A percentile compares a stretch with the other conserved stretches of the same genome.
Conservation (phyloP, 2,329 filamentous ascomycete species). For the Phialophora expanda region DNA sequence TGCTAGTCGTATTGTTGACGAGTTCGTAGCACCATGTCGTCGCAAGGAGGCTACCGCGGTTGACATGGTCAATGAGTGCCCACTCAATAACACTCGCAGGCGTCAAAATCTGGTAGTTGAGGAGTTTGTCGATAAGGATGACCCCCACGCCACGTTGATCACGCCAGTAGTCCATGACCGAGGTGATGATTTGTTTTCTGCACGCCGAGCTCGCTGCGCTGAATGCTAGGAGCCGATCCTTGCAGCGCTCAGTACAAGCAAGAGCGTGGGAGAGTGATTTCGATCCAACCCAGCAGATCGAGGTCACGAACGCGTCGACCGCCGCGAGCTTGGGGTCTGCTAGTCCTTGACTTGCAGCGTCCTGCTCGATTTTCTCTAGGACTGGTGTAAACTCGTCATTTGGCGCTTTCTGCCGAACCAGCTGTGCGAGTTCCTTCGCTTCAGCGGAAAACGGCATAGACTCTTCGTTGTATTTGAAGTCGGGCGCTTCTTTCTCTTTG, state of each 20-base stretch:
- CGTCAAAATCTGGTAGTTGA: conserved; percentile 94
- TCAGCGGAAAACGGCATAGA: conserved; percentile 79
- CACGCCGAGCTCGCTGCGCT: conserved; percentile 76
- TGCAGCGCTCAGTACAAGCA: conserved; percentile 92
- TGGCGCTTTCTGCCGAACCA: conserved; percentile 81
- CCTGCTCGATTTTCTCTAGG: conserved; percentile 79
- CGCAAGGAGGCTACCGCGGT: conserved; percentile 70
- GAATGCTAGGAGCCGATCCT: conserved; percentile 81
- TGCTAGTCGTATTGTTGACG: conserved; percentile 83
- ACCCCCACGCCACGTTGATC: conserved; percentile 91
- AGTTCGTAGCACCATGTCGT: conserved; percentile 85
- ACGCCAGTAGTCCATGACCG: conserved; percentile 90
- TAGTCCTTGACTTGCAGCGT: conserved; percentile 70
- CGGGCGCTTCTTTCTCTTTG: conserved; percentile 93
- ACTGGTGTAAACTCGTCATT: conserved; percentile 85
- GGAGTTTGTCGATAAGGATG: conserved; percentile 91
- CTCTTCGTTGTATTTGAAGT: conserved; percentile 85
- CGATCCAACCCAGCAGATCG: conserved; percentile 89
- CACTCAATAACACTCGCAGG: conserved; percentile 86
- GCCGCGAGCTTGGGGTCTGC: conserved; percentile 79
- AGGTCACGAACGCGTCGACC: conserved; percentile 91
- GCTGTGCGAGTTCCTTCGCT: conserved; percentile 77
- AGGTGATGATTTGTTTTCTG: conserved; percentile 84
- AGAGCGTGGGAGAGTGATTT: conserved; percentile 96
- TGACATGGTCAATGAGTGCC: conserved; percentile 73